Conservation (phyloP, 352 stramenopile genomes). For the Phytophthora crassamura region DNA sequence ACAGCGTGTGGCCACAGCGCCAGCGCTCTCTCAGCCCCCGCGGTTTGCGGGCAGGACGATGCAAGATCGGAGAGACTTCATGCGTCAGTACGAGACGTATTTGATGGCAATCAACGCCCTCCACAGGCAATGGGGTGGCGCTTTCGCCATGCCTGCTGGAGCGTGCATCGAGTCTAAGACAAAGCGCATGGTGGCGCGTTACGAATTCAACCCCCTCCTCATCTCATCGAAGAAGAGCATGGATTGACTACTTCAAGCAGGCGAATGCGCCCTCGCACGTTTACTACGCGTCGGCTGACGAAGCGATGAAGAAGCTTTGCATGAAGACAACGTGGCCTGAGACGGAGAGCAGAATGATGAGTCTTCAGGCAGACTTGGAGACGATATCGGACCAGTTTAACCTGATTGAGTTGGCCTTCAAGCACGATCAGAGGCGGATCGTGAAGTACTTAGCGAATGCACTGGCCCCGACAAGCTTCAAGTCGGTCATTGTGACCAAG, state of each 20-base stretch:
- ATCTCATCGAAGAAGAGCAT: not conserved
- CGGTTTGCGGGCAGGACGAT: not conserved
- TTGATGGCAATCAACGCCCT: not conserved
- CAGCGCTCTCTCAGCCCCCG: not conserved
- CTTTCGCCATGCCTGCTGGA: not conserved
- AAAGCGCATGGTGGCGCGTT: conserved; percentile 4
- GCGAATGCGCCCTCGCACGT: too few species aligned
- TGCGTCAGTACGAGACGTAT: not conserved
- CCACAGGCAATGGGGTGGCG: not conserved
- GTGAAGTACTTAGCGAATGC: not conserved
- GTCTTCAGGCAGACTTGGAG: not conserved
- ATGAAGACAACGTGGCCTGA: not conserved
- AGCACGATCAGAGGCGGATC: not conserved
- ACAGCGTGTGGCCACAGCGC: not conserved
- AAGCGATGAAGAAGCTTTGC: not conserved
- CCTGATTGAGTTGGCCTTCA: not conserved
- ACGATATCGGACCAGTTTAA: not conserved
- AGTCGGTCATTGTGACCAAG: not conserved
- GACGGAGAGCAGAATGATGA: not conserved
- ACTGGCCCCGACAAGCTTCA: not conserved
- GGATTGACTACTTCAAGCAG: too few species aligned
- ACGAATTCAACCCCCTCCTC: too few species aligned
- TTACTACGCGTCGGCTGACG: not conserved
- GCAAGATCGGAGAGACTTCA: not conserved
- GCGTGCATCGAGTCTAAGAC: not conserved